Evolutionary conservation across 768 basidiomycete genomes (phyloP), one percentile per base, ranked within the genome.

Genomic region (Kwoniella mangroviensis): DNA sequence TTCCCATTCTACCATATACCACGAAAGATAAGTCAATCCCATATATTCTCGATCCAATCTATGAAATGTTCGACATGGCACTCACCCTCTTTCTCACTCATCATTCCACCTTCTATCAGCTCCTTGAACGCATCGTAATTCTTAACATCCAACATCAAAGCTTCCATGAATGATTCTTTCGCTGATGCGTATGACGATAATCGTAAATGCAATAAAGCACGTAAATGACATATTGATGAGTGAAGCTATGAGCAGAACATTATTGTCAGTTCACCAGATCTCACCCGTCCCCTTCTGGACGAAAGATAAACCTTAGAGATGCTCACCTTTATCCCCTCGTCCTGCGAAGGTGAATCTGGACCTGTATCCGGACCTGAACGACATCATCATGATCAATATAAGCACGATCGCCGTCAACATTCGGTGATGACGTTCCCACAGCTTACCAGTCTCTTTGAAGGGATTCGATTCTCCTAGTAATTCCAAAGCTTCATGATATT

Each of bases 61-160:
- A 34, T 34, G 4, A 5, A 34, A 34, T 34, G 1, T 34, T 34
- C 34, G 34, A 34, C 34, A 34, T 34, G 34, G 6, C 45, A 73
- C 83, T 61, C 53, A 92, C 96, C 96, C 88, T 99, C 97, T 68
- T 93, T 90, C 0, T 92, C 89, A 12, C 91, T 89, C 92, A 99
- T 93, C 93, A 98, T 96, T 81, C 95, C 93, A 1, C 93, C 92
- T 21, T 89, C 90, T 28, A 98, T 86, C 11, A 99, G 87, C 71
- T 94, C 91, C 69, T 92, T 90, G 79, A 97, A 98, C 1, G 94
- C 90, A 73, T 98, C 97, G 76, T 93, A 98, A 82, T 96, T 98
- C 83, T 97, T 97, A 42, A 98, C 93, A 74, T 99, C 97, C 22
- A 98, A 86, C 1, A 91, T 88, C 22, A 99, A 86, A 1, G 97